A percentile compares a stretch with the other conserved stretches of the same genome.
phyloP scores from a whole-genome alignment of 306 rosid species.

The Neltuma alba region DNA sequence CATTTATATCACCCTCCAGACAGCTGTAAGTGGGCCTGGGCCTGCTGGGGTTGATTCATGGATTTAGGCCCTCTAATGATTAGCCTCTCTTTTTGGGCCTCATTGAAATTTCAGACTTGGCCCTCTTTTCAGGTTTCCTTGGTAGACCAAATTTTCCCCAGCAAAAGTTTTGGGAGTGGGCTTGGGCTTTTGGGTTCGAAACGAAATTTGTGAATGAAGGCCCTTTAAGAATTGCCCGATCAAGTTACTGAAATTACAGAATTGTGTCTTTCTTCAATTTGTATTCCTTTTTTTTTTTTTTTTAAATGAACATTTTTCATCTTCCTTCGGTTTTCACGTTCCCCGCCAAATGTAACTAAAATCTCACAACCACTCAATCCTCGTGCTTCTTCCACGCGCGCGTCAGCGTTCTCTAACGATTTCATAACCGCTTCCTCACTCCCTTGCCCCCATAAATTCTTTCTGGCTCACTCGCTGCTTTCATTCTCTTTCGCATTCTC shows the following conservation, averaged over 20 bases:
- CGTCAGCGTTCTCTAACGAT: slow-evolving; percentile 30
- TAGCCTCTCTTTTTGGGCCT: background rate
- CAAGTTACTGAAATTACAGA: background rate
- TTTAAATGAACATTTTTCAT: no score
- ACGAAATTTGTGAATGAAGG: background rate
- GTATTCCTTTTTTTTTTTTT: no score
- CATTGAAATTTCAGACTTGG: background rate
- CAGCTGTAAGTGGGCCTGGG: background rate
- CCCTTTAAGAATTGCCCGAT: background rate
- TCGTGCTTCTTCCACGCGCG: slow-evolving; percentile 27
- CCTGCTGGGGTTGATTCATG: background rate
- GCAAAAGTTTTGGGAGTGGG: background rate
- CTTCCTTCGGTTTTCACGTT: background rate
- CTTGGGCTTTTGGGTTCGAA: background rate
- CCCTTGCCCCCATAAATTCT: slow-evolving; percentile 12
- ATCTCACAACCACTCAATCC: slow-evolving; percentile 28
- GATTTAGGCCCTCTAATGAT: background rate
- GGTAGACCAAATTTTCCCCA: background rate
- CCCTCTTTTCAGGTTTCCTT: background rate
- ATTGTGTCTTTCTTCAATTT: background rate
- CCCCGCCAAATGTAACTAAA: slow-evolving; percentile 17
- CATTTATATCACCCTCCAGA: background rate
- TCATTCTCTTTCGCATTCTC: slow-evolving; percentile 28
- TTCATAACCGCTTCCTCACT: slow-evolving; percentile 28
- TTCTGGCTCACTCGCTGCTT: slow-evolving; percentile 5